phyloP scores from a whole-genome alignment of 1,139 yeast species.

The Blastobotrys illinoisensis region DNA sequence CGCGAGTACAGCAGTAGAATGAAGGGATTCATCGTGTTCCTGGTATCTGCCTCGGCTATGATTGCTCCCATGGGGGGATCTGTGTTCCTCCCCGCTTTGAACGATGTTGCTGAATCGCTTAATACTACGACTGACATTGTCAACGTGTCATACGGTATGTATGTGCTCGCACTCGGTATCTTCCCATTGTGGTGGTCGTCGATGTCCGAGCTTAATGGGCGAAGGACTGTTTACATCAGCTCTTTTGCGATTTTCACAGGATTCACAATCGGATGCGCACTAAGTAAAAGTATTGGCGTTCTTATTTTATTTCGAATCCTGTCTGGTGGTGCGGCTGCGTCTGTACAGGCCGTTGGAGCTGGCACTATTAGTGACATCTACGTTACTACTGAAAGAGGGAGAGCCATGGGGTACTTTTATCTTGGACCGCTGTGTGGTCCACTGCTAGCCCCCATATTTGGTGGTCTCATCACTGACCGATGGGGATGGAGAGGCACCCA shows the following conservation, averaged over 20 bases:
- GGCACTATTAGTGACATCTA: conserved; percentile 79
- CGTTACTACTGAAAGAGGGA: conserved; percentile 63
- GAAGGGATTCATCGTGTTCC: conserved; percentile 52
- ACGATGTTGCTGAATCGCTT: conserved; percentile 50
- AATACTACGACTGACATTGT: conserved; percentile 56
- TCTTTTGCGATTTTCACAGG: conserved; percentile 60
- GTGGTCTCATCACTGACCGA: conserved; percentile 64
- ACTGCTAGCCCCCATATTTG: conserved; percentile 70
- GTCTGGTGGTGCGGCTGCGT: conserved; percentile 77
- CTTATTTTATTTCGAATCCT: conserved; percentile 65
- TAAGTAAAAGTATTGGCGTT: conserved; percentile 55
- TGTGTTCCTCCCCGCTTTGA: conserved; percentile 73
- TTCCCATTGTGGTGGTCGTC: conserved; percentile 91
- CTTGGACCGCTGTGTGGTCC: conserved; percentile 83
- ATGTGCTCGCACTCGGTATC: conserved; percentile 65
- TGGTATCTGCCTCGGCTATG: conserved; percentile 69
- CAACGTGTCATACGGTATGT: conserved; percentile 76
- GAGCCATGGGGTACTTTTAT: conserved; percentile 76
- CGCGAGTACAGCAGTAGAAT: conserved; percentile 48
- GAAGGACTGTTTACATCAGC: conserved; percentile 65
- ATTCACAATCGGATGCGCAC: conserved; percentile 68
- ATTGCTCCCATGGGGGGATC: conserved; percentile 94
- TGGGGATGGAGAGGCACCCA: conserved; percentile 92
- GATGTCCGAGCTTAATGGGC: conserved; percentile 62
- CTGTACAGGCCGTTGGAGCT: conserved; percentile 87